These are phyloP conservation scores for Apiotrichum gamsii DNA, from an alignment of 1,284 basidiomycete genomes.

Conservation along the genomic window DNA sequence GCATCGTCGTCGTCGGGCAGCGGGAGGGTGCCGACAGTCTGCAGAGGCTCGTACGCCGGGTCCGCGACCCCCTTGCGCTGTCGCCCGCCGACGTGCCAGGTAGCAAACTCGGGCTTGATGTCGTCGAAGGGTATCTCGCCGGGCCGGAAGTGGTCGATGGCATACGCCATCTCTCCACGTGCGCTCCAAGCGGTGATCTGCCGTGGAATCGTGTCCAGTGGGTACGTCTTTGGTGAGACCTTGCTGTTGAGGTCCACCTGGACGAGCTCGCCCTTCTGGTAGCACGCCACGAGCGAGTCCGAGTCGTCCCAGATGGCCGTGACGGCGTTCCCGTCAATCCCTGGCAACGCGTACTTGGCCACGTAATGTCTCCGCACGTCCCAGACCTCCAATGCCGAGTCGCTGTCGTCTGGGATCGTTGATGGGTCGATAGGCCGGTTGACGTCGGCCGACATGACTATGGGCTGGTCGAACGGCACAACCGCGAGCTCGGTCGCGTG, in stretches of 20 bases:
- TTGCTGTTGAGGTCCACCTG: conserved; percentile 59
- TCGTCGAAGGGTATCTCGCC: conserved; percentile 82
- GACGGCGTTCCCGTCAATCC: conserved; percentile 38
- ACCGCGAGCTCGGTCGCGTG: conserved; percentile 69
- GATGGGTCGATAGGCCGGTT: conserved; percentile 11
- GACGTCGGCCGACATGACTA: conserved; percentile 1
- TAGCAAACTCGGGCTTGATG: conserved; percentile 53
- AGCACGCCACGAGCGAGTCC: conserved; percentile 67
- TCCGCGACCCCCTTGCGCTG: conserved; percentile 38
- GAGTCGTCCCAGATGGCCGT: conserved; percentile 66
- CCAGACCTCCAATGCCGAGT: conserved; percentile 67
- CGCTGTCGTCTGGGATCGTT: conserved; percentile 21
- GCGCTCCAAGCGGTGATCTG: conserved; percentile 64
- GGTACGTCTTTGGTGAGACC: conserved; percentile 21
- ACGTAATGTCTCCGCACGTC: conserved; percentile 74
- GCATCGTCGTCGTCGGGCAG: conserved; percentile 48
- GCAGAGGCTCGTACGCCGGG: conserved; percentile 38
- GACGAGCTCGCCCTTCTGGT: conserved; percentile 69
- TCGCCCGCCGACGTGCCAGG: conserved; percentile 38
- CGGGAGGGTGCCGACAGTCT: conserved; percentile 30
- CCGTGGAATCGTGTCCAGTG: conserved; percentile 65
- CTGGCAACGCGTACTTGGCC: conserved; percentile 66
- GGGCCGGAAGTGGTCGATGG: conserved; percentile 54
- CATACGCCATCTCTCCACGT: conserved; percentile 63
- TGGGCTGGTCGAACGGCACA: conserved; percentile 34